Evolutionary conservation across 805 yeast genomes (phyloP).

Genomic region (Pichia pseudocactophila): DNA sequence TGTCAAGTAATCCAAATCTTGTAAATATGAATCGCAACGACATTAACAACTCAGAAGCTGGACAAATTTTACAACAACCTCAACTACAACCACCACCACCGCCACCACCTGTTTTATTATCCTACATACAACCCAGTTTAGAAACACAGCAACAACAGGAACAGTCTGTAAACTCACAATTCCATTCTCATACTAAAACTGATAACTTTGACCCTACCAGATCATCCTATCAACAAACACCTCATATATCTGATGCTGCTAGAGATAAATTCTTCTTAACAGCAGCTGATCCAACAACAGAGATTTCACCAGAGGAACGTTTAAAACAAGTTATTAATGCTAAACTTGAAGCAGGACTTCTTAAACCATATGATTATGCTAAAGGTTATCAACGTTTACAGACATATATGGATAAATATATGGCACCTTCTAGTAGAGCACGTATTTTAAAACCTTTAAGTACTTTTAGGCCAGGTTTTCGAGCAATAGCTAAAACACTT

Average conservation of each 20-base stretch:
- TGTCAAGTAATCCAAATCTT: not conserved
- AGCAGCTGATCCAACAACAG: conserved; percentile 95
- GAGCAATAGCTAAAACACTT: conserved; percentile 84
- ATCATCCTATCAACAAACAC: conserved; percentile 8
- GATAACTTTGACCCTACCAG: not conserved
- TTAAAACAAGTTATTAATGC: conserved; percentile 91
- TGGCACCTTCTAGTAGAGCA: conserved; percentile 76
- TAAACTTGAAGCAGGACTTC: conserved; percentile 83
- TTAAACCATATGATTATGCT: conserved; percentile 90
- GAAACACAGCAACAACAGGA: not conserved
- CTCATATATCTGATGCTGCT: conserved; percentile 60
- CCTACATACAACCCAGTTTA: not conserved
- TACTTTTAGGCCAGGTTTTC: conserved; percentile 82
- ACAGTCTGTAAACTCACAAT: conserved; percentile 1
- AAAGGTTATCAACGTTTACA: conserved; percentile 87
- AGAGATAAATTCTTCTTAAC: conserved; percentile 89
- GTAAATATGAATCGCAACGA: too few species aligned
- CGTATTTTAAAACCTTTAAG: conserved; percentile 79
- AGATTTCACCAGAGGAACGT: conserved; percentile 87
- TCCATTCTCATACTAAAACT: not conserved
- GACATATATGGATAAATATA: conserved; percentile 84
- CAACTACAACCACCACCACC: conserved; percentile 6
- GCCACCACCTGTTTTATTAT: conserved; percentile 3
- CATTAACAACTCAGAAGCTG: too few species aligned
- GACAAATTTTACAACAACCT: conserved; percentile 1